Evolutionary conservation across 2,329 filamentous ascomycete species (phyloP), one percentile per base, ranked within the genome.

Genomic region (Alternaria angustiovoidea): DNA sequence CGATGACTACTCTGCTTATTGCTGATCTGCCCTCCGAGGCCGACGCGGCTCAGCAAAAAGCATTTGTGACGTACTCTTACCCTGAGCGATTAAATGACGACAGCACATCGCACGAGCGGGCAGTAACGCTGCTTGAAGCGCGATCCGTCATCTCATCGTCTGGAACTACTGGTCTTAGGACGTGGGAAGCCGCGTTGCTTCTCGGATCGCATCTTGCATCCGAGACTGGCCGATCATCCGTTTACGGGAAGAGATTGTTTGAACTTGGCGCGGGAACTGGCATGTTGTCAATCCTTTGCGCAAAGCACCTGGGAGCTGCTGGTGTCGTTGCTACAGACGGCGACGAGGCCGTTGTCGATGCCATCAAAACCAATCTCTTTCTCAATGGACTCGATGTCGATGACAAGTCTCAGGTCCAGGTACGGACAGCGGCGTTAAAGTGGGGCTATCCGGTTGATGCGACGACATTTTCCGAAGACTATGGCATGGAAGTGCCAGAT

Each of bases 141-240:
- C 86, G 88, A 3, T 85, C 85, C 30, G 83, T 94, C 28, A 86
- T 94, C 48, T 88, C 90, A 1, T 89, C 88, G 2, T 84, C 84
- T 0, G 90, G 91, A 1, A 93, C 90, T 1, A 94, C 91, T 0
- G 91, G 91, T 1, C 83, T 91, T 24, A 86, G 91, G 34, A 94
- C 92, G 0, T 95, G 91, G 92, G 92, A 94, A 75, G 91, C 91
- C 1, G 88, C 90, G 2, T 80, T 94, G 8, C 89, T 93, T 67
- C 82, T 94, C 0, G 90, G 89, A 1, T 85, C 88, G 44, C 93
- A 88, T 68, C 84, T 94, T 22, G 86, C 68, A 3, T 76, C 77
- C 32, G 63, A 78, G 5, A 48, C 70, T 11, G 86, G 85, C n/a
- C 77, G 75, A 42, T 62, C 72, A 2, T 69, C 84, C 4, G 80